Percentiles rank a stretch among this genome's conserved stretches.
Conservation (phyloP, 2,329 filamentous ascomycete species). For the Paracoccidioides brasiliensis region DNA sequence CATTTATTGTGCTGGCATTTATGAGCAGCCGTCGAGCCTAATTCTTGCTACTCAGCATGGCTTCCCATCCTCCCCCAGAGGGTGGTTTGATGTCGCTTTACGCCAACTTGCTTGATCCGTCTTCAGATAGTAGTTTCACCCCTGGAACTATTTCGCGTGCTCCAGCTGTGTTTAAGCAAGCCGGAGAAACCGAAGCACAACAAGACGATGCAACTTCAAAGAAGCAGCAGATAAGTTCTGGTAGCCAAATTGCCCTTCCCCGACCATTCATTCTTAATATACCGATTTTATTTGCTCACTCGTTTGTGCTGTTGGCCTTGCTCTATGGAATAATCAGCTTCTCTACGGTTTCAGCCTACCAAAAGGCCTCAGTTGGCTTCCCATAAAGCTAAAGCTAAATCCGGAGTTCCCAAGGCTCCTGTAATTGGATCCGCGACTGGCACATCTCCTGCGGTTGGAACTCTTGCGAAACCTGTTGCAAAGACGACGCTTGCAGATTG, state of each 20-base stretch:
- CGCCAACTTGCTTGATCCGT: conserved; percentile 60
- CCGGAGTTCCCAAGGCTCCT: conserved; percentile 41
- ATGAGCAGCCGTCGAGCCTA: neutral
- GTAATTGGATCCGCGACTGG: conserved; percentile 11
- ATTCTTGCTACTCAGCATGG: conserved; percentile 15
- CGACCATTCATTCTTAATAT: conserved; percentile 18
- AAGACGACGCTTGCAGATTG: conserved; percentile 72
- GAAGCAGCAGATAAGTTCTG: conserved; percentile 51
- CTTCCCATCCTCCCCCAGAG: conserved; percentile 6
- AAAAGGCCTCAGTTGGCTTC: conserved; percentile 56
- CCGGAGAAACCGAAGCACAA: conserved; percentile 35
- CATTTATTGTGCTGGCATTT: conserved; percentile 2
- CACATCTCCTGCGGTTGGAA: conserved; percentile 15
- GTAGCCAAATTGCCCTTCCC: conserved; percentile 38
- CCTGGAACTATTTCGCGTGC: conserved; percentile 60
- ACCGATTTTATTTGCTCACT: conserved; percentile 35
- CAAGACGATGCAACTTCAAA: conserved; percentile 43
- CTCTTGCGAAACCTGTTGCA: conserved; percentile 33
- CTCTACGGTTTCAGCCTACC: conserved; percentile 76
- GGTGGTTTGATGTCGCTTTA: conserved; percentile 58
- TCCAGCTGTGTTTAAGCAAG: conserved; percentile 57
- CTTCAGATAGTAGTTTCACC: conserved; percentile 23
- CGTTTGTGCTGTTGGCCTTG: conserved; percentile 20
- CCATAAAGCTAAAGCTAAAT: conserved; percentile 51
- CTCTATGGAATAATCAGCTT: conserved; percentile 32